A percentile compares a stretch with the other conserved stretches of the same genome.
Conservation (phyloP, 345 rosid genomes). For the Salix koriyanagi region DNA sequence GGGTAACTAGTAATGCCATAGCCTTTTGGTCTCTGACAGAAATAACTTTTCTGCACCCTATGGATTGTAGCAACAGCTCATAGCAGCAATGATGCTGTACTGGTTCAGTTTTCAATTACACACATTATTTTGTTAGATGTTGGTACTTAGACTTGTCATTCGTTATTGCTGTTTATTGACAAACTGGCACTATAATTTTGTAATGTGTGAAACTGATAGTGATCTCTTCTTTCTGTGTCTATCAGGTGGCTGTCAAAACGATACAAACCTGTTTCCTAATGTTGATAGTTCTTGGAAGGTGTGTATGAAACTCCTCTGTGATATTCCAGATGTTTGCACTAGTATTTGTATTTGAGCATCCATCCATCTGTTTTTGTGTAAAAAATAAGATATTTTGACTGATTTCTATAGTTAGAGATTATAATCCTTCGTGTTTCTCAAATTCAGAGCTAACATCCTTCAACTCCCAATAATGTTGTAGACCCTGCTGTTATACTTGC, state of each 20-base stretch:
- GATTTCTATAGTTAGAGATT: background rate
- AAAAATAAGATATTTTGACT: background rate
- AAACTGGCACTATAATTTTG: background rate
- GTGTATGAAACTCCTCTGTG: slow-evolving; percentile 19
- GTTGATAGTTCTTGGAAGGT: slow-evolving; percentile 93
- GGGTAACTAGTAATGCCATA: background rate
- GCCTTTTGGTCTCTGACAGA: background rate
- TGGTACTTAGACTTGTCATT: background rate
- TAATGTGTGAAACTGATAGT: slow-evolving; percentile 13
- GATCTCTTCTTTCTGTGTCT: slow-evolving; percentile 16
- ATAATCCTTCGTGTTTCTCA: background rate
- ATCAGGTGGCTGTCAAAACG: slow-evolving; percentile 63
- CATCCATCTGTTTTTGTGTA: background rate
- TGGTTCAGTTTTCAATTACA: background rate
- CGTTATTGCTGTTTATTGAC: background rate
- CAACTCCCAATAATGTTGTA: background rate
- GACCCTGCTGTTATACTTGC: background rate
- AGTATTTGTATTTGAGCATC: background rate
- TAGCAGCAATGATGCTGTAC: background rate
- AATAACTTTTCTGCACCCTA: background rate
- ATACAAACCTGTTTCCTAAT: slow-evolving; percentile 64
- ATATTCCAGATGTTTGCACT: background rate
- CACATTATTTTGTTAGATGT: background rate
- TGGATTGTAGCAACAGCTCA: background rate
- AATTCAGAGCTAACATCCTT: background rate